Percentiles rank a stretch among this genome's conserved stretches.
Evolutionary conservation across 768 basidiomycete genomes (phyloP).

Genomic region (Auriscalpium vulgare): DNA sequence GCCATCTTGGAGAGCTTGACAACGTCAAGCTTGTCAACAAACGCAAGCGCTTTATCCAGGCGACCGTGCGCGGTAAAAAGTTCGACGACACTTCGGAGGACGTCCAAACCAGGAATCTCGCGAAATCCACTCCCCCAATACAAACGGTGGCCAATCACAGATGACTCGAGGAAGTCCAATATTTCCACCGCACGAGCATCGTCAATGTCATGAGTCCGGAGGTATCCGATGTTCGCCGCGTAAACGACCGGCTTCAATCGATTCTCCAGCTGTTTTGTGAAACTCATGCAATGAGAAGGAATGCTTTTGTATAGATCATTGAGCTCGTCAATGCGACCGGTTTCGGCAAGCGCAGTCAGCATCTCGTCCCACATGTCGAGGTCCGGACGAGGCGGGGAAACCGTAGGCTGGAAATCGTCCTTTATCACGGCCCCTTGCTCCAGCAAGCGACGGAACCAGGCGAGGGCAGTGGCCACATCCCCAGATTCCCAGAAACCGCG

Average conservation of each 20-base stretch:
- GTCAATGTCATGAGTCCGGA: constrained; percentile 16
- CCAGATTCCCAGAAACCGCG: constrained; percentile 53
- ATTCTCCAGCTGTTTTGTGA: constrained; percentile 29
- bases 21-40: constrained; percentile 15
- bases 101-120: constrained; percentile 6
- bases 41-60: constrained; percentile 18
- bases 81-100: constrained; percentile 12
- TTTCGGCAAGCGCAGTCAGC: constrained; percentile 44
- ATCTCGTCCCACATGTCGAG: constrained; percentile 49
- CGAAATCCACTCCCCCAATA: background rate
- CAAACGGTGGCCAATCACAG: constrained; percentile 7
- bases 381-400: constrained; percentile 44
- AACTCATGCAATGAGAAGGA: constrained; percentile 13
- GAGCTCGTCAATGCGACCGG: constrained; percentile 43
- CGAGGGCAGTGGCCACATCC: constrained; percentile 54
- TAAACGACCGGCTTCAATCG: constrained; percentile 34
- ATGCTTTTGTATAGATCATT: constrained; percentile 31
- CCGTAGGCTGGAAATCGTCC: constrained; percentile 35
- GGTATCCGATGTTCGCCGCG: constrained; percentile 30
- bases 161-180: constrained; percentile 22
- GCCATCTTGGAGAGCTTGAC: constrained; percentile 2
- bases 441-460: constrained; percentile 67
- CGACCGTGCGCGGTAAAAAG: constrained; percentile 18
- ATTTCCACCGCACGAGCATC: constrained; percentile 8
- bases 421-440: constrained; percentile 27